These are phyloP conservation scores for Lentinula guzmanii DNA, from an alignment of 768 basidiomycete genomes.

Conservation along the genomic window DNA sequence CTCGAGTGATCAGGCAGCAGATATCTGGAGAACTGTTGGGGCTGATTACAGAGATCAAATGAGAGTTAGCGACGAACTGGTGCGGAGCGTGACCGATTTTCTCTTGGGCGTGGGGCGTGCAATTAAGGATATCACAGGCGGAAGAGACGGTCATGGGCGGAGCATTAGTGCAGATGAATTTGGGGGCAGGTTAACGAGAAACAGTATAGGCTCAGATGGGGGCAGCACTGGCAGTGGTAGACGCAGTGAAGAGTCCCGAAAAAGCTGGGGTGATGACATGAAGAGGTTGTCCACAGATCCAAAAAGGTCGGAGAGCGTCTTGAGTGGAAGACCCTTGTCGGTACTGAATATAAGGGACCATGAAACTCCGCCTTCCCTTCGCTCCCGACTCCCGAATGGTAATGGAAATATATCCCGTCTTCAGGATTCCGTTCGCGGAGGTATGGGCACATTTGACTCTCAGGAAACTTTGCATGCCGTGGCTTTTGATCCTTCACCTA, in stretches of 20 bases:
- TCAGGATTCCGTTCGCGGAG: constrained; percentile 43
- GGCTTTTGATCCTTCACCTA: constrained; percentile 35
- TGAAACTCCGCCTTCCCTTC: constrained; percentile 19
- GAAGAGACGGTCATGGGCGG: constrained; percentile 35
- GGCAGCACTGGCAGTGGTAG: constrained; percentile 28
- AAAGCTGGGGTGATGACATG: constrained; percentile 36
- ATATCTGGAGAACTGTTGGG: constrained; percentile 65
- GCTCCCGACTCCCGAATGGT: constrained; percentile 10
- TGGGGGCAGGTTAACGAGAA: constrained; percentile 23
- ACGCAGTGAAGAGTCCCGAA: constrained; percentile 50
- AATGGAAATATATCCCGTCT: constrained; percentile 14
- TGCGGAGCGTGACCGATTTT: constrained; percentile 70
- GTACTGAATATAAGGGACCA: constrained; percentile 14
- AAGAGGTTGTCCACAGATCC: constrained; percentile 11
- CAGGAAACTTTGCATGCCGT: constrained; percentile 32
- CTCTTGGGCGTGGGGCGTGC: constrained; percentile 70
- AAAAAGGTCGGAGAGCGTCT: constrained; percentile 28
- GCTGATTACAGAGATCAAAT: constrained; percentile 68
- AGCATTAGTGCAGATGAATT: constrained; percentile 55
- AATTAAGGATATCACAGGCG: constrained; percentile 46
- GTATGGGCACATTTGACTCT: constrained; percentile 29
- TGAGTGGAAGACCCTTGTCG: constrained; percentile 26
- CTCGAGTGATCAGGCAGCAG: constrained; percentile 31
- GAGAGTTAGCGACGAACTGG: constrained; percentile 72
- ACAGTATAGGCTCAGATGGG: constrained; percentile 19